Conservation (phyloP, 306 rosid genomes). For the Corylus heterophylla region DNA sequence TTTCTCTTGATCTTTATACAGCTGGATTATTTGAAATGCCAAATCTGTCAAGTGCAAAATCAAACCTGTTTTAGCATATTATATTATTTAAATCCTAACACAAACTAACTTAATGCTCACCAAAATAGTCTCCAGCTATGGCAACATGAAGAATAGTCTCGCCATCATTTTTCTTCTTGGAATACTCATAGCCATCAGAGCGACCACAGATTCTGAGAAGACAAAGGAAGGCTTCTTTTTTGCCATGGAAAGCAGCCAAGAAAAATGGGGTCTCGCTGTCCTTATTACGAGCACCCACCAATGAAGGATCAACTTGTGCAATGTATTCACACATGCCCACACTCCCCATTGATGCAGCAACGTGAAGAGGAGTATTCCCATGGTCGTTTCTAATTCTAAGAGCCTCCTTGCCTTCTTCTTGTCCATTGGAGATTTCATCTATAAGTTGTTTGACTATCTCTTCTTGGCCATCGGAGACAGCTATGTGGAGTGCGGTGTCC, state of each 20-base stretch:
- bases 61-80: not conserved
- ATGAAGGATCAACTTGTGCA: not conserved
- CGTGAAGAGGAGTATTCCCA: constrained; percentile 47
- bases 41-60: constrained; percentile 39
- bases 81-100: too few relatives aligned
- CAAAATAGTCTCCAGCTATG: constrained; percentile 38
- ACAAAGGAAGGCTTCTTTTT: constrained; percentile 37
- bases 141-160: constrained; percentile 58
- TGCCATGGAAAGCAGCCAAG: constrained; percentile 48
- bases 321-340: constrained; percentile 35
- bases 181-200: not conserved
- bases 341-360: constrained; percentile 41
- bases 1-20: constrained; percentile 9
- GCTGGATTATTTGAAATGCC: constrained; percentile 54
- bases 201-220: constrained; percentile 21
- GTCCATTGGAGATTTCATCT: not conserved
- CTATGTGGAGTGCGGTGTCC: constrained; percentile 55
- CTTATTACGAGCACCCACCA: constrained; percentile 32
- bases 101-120: constrained; percentile 7
- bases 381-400: constrained; percentile 14
- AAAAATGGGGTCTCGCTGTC: constrained; percentile 59
- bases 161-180: not conserved
- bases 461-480: constrained; percentile 42
- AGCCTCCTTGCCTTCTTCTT: not conserved
- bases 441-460: constrained; percentile 24